Conservation (phyloP, 129 eudicot species). For the Gnaphalium uliginosum region DNA sequence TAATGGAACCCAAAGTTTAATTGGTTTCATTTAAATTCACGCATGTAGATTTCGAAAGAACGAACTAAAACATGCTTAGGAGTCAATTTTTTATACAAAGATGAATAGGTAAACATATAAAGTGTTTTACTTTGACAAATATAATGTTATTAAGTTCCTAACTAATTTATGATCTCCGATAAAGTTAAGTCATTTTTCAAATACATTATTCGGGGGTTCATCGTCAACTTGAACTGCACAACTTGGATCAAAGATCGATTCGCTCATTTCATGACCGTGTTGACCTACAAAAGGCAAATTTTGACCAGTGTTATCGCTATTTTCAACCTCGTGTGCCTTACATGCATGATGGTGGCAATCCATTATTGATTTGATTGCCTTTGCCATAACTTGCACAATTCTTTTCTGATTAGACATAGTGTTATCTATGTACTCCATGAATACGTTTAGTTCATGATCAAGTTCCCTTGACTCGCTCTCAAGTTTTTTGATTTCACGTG, state of each 20-base stretch:
- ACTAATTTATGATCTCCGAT: background rate
- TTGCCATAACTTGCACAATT: constrained; percentile 12
- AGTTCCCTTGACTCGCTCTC: constrained; percentile 5
- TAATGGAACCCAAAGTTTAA: no score
- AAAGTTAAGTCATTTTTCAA: background rate
- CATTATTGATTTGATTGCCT: constrained; percentile 2
- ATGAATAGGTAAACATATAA: background rate
- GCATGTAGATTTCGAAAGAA: no score
- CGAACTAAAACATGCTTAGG: no score
- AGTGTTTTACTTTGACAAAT: background rate
- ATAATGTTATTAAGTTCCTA: background rate
- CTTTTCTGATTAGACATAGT: constrained; percentile 8
- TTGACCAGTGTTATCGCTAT: background rate
- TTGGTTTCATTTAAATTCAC: no score
- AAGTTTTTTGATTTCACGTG: constrained; percentile 7
- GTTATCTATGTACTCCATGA: constrained; percentile 12
- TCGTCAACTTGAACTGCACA: background rate
- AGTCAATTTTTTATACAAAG: no score
- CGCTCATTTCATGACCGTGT: background rate
- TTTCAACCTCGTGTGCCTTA: background rate
- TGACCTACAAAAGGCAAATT: background rate
- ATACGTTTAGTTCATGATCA: constrained; percentile 3
- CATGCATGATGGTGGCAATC: background rate
- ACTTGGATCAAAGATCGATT: background rate
- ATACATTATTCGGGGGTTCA: background rate